Evolutionary conservation across 1,284 basidiomycete species (phyloP).

Genomic region (Cutaneotrichosporon sp.): DNA sequence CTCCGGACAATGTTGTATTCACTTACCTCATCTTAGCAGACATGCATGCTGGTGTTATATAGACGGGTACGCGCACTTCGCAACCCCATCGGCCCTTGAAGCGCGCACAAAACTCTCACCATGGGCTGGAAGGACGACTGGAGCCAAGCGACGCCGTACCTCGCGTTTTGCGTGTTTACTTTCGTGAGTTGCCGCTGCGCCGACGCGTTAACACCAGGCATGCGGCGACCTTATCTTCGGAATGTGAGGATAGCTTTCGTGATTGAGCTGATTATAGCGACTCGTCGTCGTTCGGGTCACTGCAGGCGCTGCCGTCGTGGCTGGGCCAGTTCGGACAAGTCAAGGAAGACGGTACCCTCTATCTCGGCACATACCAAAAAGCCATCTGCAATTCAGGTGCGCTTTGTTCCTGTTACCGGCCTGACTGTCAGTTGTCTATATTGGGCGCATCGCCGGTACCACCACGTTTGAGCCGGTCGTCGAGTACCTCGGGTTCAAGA

Average conservation of each 20-base stretch:
- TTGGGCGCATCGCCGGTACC: conserved; percentile 15
- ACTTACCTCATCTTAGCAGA: too few species aligned
- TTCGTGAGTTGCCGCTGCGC: conserved; percentile 1
- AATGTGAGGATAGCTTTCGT: conserved; percentile 10
- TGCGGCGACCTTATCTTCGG: conserved; percentile 23
- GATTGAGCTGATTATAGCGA: conserved; percentile 12
- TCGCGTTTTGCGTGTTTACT: conserved; percentile 13
- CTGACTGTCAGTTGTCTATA: conserved; percentile 13
- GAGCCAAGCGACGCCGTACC: conserved; percentile 16
- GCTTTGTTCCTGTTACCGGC: background rate
- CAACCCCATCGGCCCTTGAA: too few species aligned
- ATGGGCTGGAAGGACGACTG: conserved; percentile 11
- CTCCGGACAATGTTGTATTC: too few species aligned
- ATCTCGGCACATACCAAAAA: conserved; percentile 14
- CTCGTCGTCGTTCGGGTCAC: conserved; percentile 19
- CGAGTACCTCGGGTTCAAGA: conserved; percentile 19
- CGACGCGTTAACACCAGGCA: background rate
- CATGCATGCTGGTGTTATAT: too few species aligned
- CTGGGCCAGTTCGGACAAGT: conserved; percentile 13
- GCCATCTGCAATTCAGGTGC: conserved; percentile 19
- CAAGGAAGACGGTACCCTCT: conserved; percentile 4
- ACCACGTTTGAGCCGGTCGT: conserved; percentile 19
- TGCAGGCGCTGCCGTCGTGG: conserved; percentile 24
- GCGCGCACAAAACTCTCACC: background rate
- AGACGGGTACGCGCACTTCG: too few species aligned